Base-by-base conservation (phyloP, 2,329 filamentous ascomycete species). In the Epichloe amarillans region DNA sequence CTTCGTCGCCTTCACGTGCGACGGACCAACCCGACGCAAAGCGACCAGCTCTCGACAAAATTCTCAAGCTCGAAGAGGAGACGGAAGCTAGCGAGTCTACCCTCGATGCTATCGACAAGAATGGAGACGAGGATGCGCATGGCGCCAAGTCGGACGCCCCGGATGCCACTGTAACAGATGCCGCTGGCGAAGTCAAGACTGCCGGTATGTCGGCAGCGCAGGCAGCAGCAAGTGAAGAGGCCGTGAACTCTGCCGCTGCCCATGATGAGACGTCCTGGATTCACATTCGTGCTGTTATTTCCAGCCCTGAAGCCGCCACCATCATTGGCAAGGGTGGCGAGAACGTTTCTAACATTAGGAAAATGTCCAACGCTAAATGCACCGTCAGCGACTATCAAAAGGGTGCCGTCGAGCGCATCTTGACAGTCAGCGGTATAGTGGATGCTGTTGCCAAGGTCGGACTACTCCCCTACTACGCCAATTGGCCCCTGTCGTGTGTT, bases 291-390 rank as follows among this genome's bases (percentile, higher is more conserved):
- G 88, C 93, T 51, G 90, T 96, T 61, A 98, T 98, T 61, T 95
- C 91, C 49, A 98, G 91, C 69, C 88, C 89, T 44, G 93, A 98
- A 70, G 93, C 93, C 58, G 93, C 93, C 39, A 98, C 93, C 46
- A 88, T 96, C 58, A 98, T 98, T 69, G 93, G 93, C 64, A 98
- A 98, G 72, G 91, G 90, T 56, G 93, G 93, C 65, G 93, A 98
- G 75, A 98, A 98, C 64, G 93, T 98, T 46, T 95, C 90, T 59
- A 88, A 95, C 71, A 97, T 98, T 64, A 83, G 93, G 59, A 88
- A 88, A 66, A 77, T 95, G 71, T 96, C 93, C 49, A 90, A 89
- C 61, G 93, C 93, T 58, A 97, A 97, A 72, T 98, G 93, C 74
- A 98, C 93, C 46, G 93, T 98, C 60, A 96, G 90, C 72, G 93